Evolutionary conservation across 2,329 filamentous ascomycete species (phyloP).

Genomic region (Fusarium solani-melongenae): DNA sequence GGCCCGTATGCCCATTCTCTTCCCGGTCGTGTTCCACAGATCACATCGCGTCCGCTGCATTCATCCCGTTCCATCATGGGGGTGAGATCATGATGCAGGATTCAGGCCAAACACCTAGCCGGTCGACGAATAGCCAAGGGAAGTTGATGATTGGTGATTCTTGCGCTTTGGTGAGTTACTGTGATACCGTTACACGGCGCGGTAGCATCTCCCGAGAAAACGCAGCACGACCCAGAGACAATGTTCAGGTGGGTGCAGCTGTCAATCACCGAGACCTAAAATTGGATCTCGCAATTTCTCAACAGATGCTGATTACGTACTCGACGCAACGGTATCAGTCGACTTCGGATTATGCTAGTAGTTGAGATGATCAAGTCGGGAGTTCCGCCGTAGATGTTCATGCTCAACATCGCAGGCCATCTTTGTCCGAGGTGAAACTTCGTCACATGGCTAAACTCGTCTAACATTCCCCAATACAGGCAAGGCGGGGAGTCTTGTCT

Average conservation of each 20-base stretch:
- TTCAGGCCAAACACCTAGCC: not conserved
- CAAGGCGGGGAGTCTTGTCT: constrained; percentile 31
- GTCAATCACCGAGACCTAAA: constrained; percentile 14
- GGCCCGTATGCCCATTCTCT: constrained; percentile 9
- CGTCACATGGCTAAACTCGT: constrained; percentile 42
- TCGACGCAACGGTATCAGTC: not conserved
- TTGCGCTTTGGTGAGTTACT: not conserved
- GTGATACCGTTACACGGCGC: not conserved
- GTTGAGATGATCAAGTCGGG: not conserved
- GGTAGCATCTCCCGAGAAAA: not conserved
- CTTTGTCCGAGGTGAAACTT: constrained; percentile 16
- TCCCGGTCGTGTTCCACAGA: constrained; percentile 29
- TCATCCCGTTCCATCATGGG: constrained; percentile 15
- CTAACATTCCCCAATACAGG: constrained; percentile 42
- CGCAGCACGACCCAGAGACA: not conserved
- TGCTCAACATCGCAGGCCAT: not conserved
- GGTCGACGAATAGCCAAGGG: not conserved
- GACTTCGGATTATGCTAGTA: not conserved
- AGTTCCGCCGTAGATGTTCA: not conserved
- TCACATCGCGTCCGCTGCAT: constrained; percentile 21
- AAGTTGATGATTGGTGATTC: not conserved
- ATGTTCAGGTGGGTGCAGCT: not conserved
- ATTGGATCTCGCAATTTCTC: constrained; percentile 25
- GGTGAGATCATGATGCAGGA: constrained; percentile 4
- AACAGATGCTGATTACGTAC: not conserved